Evolutionary conservation across 495 filamentous ascomycete species (phyloP), one percentile per base, ranked within the genome.

Genomic region (Viridothelium virens): DNA sequence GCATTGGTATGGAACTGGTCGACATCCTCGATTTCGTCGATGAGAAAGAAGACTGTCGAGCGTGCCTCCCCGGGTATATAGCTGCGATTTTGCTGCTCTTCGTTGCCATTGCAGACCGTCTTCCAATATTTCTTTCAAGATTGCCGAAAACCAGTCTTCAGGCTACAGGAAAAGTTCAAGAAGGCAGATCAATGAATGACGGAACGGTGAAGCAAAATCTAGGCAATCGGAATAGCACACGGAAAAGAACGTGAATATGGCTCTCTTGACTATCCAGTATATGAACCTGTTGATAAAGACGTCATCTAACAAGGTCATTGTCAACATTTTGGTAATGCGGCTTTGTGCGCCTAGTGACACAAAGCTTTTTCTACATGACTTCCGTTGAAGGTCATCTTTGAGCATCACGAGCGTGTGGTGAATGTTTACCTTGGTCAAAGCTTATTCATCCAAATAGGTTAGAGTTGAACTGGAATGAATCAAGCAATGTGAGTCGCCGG

Each of bases 1-100:
- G 11, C 31, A 7, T 59, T 36, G 53, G 53, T 34, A 33, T 33
- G 6, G 53, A 53, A 18, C 12, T 25, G 18, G 5, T 53, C 48
- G 48, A 53, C n/a, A 5, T 5, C 5, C 11, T 5, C n/a, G n/a
- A 53, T n/a, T 14, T 5, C 0, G 18, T 5, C n/a, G n/a, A 53
- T n/a, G 48, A 53, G 48, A n/a, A 53, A 53, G 48, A 53, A 53
- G 48, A 53, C 11, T 53, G 5, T 53, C 48, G 48, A 5, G 12
- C 11, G 18, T 59, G n/a, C 36, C 14, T 36, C 31, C 36, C 5
- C 33, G 31, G 3, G 31, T 6, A 34, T 6, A 34, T 9, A 9
- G 3, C 31, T 34, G 53, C 25, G 18, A 59, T 59, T 14, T 14
- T 33, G 25, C 18, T 59, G 3, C 36, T 59, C 18, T 3, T 33